These are phyloP conservation scores for Spathaspora passalidarum DNA, from an alignment of 805 yeast species.

Conservation along the genomic window DNA sequence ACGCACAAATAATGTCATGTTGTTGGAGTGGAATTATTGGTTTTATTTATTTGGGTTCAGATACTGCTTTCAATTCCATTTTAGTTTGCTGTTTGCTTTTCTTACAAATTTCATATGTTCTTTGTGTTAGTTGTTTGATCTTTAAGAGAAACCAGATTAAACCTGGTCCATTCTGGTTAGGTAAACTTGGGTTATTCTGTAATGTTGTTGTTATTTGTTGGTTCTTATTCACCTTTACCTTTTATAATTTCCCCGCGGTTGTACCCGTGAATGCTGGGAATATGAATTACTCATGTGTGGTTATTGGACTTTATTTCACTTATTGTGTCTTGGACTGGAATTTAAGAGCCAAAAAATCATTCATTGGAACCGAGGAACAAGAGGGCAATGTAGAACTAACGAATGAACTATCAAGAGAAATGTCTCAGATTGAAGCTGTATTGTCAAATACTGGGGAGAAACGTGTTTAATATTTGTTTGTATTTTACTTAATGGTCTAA, in stretches of 20 bases:
- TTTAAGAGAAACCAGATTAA: constrained; percentile 50
- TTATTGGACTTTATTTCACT: constrained; percentile 34
- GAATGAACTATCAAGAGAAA: constrained; percentile 21
- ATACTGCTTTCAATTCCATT: constrained; percentile 66
- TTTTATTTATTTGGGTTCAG: constrained; percentile 61
- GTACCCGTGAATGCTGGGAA: constrained; percentile 59
- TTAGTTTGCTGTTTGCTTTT: constrained; percentile 60
- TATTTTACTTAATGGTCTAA: no score
- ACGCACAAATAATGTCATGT: constrained; percentile 57
- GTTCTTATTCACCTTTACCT: constrained; percentile 57
- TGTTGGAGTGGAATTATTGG: constrained; percentile 53
- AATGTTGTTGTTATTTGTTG: constrained; percentile 53
- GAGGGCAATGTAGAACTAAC: constrained; percentile 18
- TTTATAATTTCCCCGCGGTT: constrained; percentile 62
- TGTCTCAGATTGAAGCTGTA: constrained; percentile 19
- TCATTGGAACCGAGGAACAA: constrained; percentile 20
- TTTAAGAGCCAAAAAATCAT: constrained; percentile 28
- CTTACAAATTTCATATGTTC: constrained; percentile 53
- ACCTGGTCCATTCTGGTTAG: constrained; percentile 70
- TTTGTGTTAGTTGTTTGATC: constrained; percentile 49
- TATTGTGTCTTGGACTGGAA: constrained; percentile 55
- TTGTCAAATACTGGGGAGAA: constrained; percentile 9
- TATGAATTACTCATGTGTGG: constrained; percentile 64
- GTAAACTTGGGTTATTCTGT: constrained; percentile 48
- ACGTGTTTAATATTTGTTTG: no score